Base-by-base conservation (phyloP, 2,329 filamentous ascomycete species). In the Thelonectria rubi region DNA sequence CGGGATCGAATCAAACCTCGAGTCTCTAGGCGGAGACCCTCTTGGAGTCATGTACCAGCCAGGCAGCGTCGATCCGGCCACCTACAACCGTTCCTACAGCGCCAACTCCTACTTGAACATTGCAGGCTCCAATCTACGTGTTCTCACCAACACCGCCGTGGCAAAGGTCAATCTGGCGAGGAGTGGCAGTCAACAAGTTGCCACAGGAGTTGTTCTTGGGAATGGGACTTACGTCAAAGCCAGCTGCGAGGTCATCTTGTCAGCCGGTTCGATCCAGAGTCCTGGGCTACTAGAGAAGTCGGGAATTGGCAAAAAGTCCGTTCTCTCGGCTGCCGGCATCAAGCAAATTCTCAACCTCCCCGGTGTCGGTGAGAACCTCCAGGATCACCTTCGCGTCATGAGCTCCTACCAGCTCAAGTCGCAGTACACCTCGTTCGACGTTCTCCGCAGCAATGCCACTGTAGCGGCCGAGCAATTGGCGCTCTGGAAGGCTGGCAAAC, bases 1-100 rank as follows among this genome's bases (percentile, higher is more conserved):
- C 0, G 81, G 81, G 4, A 62, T 74, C 7, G 40, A 64, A 37
- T 66, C 64, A 11, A 74, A 71, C 26, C 75, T 84, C 0, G 72
- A 82, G 58, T 82, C 79, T 0, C 75, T 85, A 0, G 76, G 76
- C 14, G 82, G 83, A 1, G 71, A 82, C 45, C 77, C 77, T 1
- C 65, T 84, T 2, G 83, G 83, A 12, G 80, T 80, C n/a, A 79
- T 79, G 68, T 78, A 75, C 45, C 81, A 84, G 65, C 80, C 82
- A 3, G 81, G 75, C 64, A 84, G 79, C 66, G 77, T 85, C 48
- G 74, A 80, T 43, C 73, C 76, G 4, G 70, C 71, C 2, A 75
- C 78, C 48, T 84, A 81, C 64, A 80, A 75, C 42, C 76, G 83
- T 32, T 83, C 81, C 3, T 84, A 84, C 70, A 79, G 78, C 46